A percentile compares a stretch with the other conserved stretches of the same genome.
Evolutionary conservation across 2,329 filamentous ascomycete genomes (phyloP).

Genomic region (Fusarium setosum): DNA sequence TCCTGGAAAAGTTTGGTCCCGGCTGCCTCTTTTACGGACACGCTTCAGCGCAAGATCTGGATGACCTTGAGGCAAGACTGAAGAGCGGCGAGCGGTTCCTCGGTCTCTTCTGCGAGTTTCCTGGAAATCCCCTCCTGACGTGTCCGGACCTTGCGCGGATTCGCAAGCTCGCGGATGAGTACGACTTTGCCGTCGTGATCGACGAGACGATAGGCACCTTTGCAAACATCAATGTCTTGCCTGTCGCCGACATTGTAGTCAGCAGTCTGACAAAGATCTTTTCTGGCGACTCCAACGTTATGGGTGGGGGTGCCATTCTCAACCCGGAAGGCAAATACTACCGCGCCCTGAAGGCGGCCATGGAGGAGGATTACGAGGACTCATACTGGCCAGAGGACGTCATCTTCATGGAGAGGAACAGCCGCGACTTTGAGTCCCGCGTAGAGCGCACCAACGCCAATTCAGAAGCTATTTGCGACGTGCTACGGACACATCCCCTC

Average conservation of each 20-base stretch:
- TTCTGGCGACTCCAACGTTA: slow-evolving; percentile 97
- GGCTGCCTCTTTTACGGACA: slow-evolving; percentile 90
- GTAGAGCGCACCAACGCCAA: slow-evolving; percentile 88
- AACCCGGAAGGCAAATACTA: slow-evolving; percentile 80
- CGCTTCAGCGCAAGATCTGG: slow-evolving; percentile 80
- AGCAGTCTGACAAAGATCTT: slow-evolving; percentile 98
- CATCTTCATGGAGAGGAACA: slow-evolving; percentile 96
- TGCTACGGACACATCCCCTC: slow-evolving; percentile 68
- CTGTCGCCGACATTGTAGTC: slow-evolving; percentile 89
- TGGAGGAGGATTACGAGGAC: slow-evolving; percentile 79
- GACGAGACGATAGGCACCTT: slow-evolving; percentile 98
- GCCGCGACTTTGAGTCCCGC: slow-evolving; percentile 86
- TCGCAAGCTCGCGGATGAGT: slow-evolving; percentile 79
- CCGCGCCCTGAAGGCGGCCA: slow-evolving; percentile 71
- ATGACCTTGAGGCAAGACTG: slow-evolving; percentile 82
- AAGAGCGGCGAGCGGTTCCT: slow-evolving; percentile 80
- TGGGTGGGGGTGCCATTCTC: slow-evolving; percentile 83
- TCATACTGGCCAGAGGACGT: slow-evolving; percentile 95
- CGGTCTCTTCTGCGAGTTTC: slow-evolving; percentile 93
- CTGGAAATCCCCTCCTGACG: slow-evolving; percentile 88
- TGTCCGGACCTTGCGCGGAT: slow-evolving; percentile 90
- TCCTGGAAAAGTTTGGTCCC: slow-evolving; percentile 92
- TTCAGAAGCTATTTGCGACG: slow-evolving; percentile 83
- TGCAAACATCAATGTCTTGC: slow-evolving; percentile 93
- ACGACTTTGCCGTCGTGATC: slow-evolving; percentile 89